These are phyloP conservation scores for Amauroascus verrucosus DNA, from an alignment of 2,329 filamentous ascomycete genomes.

Conservation along the genomic window DNA sequence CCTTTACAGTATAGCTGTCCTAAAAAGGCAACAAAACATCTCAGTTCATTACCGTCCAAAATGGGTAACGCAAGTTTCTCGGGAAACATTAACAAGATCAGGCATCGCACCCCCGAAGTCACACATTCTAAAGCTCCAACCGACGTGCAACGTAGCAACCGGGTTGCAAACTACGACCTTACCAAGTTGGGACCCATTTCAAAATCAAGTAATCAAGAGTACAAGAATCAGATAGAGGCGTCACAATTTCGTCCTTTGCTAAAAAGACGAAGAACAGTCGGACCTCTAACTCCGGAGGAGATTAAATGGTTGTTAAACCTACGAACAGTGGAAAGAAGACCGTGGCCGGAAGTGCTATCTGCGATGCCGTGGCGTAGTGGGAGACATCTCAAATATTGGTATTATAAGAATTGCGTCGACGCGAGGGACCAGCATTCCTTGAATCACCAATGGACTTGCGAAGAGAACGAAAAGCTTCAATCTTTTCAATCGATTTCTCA, in stretches of 20 bases:
- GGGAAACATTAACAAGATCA: not conserved
- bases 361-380: slow-evolving; percentile 9
- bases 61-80: not conserved
- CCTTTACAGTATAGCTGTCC: slow-evolving; percentile 33
- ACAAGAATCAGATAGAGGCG: not conserved
- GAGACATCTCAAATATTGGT: slow-evolving; percentile 14
- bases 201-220: not conserved
- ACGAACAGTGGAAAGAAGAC: slow-evolving; percentile 10
- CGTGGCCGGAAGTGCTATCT: slow-evolving; percentile 13
- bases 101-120: no score
- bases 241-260: no score
- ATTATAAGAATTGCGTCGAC: slow-evolving; percentile 11
- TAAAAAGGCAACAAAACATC: no score
- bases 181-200: not conserved
- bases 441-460: not conserved
- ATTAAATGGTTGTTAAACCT: slow-evolving; percentile 11
- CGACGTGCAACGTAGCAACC: no score
- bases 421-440: not conserved
- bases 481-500: slow-evolving; percentile 3
- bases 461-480: slow-evolving; percentile 1
- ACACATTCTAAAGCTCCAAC: no score
- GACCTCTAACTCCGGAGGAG: slow-evolving; percentile 10
- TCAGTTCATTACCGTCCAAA: not conserved
- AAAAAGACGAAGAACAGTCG: not conserved
- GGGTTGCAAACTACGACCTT: no score